Evolutionary conservation across 1,139 yeast genomes (phyloP).

Genomic region (Pichia sp.): DNA sequence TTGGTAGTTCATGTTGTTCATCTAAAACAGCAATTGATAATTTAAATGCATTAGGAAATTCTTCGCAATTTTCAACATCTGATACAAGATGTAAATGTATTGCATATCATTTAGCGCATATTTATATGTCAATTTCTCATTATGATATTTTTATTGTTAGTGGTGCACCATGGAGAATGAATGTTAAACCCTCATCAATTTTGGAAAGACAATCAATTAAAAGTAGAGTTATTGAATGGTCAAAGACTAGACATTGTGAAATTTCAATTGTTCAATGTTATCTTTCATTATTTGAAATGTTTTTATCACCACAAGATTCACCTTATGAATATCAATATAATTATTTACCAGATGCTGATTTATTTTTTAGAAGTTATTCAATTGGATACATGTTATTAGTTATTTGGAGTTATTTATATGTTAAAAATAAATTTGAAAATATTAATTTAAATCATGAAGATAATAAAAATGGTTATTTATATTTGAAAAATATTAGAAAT

Average conservation of each 20-base stretch:
- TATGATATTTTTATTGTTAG: constrained; percentile 74
- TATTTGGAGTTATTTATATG: constrained; percentile 43
- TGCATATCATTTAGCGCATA: constrained; percentile 66
- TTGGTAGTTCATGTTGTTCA: constrained; percentile 31
- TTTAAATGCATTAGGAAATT: constrained; percentile 24
- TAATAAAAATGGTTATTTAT: constrained; percentile 35
- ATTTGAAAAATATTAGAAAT: constrained; percentile 36
- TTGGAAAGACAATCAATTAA: constrained; percentile 48
- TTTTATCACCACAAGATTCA: constrained; percentile 43
- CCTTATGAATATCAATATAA: constrained; percentile 31
- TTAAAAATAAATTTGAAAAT: constrained; percentile 21
- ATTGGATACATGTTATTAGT: constrained; percentile 44
- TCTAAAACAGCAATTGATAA: constrained; percentile 32
- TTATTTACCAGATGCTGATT: constrained; percentile 29
- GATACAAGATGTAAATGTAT: constrained; percentile 50
- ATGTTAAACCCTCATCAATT: constrained; percentile 51
- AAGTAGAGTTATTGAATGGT: constrained; percentile 50
- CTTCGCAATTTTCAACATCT: constrained; percentile 28
- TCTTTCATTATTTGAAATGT: constrained; percentile 55
- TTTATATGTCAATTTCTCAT: constrained; percentile 63
- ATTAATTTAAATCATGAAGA: constrained; percentile 7
- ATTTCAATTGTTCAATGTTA: constrained; percentile 59
- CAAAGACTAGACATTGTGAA: constrained; percentile 36
- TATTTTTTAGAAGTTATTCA: constrained; percentile 34
- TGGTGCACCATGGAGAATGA: constrained; percentile 80